Evolutionary conservation across 768 basidiomycete species (phyloP).

Genomic region (Rubroboletus pulcherrimus): DNA sequence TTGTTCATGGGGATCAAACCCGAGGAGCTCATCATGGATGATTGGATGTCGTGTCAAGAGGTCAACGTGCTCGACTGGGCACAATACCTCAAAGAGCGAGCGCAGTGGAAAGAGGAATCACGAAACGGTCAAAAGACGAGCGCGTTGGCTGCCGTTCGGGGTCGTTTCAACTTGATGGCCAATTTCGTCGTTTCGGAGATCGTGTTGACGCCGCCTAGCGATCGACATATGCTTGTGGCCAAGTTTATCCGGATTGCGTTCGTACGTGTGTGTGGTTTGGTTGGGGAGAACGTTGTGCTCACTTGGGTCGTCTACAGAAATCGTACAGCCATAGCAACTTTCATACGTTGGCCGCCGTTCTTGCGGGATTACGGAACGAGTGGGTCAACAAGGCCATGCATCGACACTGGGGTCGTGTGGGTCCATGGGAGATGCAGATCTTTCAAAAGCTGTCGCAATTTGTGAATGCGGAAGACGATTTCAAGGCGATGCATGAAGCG

Average conservation of each 20-base stretch:
- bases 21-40: conserved; percentile 78
- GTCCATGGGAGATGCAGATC: conserved; percentile 68
- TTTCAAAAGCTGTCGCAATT: conserved; percentile 69
- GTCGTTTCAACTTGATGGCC: conserved; percentile 80
- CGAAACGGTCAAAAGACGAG: conserved; percentile 59
- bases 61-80: conserved; percentile 80
- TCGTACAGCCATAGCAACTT: conserved; percentile 75
- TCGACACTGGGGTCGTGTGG: conserved; percentile 62
- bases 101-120: conserved; percentile 61
- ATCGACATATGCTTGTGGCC: conserved; percentile 59
- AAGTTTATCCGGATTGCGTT: conserved; percentile 87
- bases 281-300: not conserved
- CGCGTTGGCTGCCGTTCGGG: conserved; percentile 69
- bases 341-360: conserved; percentile 73
- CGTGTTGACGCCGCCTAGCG: conserved; percentile 62
- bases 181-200: conserved; percentile 82
- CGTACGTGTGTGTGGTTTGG: conserved; percentile 41
- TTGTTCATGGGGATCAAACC: conserved; percentile 81
- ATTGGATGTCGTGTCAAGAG: conserved; percentile 61
- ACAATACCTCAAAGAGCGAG: conserved; percentile 73
- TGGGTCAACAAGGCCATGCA: conserved; percentile 67
- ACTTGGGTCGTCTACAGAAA: conserved; percentile 49
- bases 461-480: conserved; percentile 61
- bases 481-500: conserved; percentile 67
- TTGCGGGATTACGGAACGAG: conserved; percentile 68